A percentile compares a stretch with the other conserved stretches of the same genome.
Evolutionary conservation across 371 early-diverging fungal genomes (phyloP).

Genomic region (Smittium culicis): DNA sequence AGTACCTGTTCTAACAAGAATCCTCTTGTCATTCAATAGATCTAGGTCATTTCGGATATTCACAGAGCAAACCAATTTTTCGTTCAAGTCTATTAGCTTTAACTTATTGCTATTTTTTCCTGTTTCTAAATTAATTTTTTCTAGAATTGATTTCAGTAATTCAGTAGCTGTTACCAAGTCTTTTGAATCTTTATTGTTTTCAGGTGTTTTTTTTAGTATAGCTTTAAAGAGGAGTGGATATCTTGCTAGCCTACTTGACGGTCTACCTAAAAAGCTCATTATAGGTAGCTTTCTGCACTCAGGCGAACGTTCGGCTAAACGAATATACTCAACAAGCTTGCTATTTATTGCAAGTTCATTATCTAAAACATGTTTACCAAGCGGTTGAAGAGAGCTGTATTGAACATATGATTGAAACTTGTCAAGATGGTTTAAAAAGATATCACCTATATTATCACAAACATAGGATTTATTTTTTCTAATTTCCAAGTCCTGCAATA

Average conservation of each 20-base stretch:
- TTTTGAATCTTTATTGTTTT: conserved; percentile 60
- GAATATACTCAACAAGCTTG: conserved; percentile 55
- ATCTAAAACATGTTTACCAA: conserved; percentile 67
- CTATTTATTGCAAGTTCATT: conserved; percentile 53
- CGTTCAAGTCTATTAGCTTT: conserved; percentile 43
- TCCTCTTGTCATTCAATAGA: conserved; percentile 50
- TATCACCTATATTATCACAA: conserved; percentile 71
- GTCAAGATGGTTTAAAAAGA: conserved; percentile 55
- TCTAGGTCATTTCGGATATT: conserved; percentile 50
- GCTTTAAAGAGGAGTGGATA: conserved; percentile 75
- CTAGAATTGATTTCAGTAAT: conserved; percentile 49
- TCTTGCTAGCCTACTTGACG: conserved; percentile 76
- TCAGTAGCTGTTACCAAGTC: conserved; percentile 42
- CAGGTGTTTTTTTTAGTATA: conserved; percentile 70
- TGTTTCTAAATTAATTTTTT: conserved; percentile 63
- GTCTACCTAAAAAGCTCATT: conserved; percentile 67
- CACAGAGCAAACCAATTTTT: conserved; percentile 36
- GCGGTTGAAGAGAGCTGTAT: conserved; percentile 79
- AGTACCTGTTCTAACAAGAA: conserved; percentile 62
- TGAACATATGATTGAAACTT: conserved; percentile 66
- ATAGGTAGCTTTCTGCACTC: conserved; percentile 67
- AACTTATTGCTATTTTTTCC: conserved; percentile 71
- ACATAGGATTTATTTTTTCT: conserved; percentile 56
- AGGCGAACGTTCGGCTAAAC: conserved; percentile 56
- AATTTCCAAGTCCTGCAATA: conserved; percentile 46